A percentile compares a stretch with the other conserved stretches of the same genome.
Conservation (phyloP, 306 rosid species). For the Prunus dulcis region DNA sequence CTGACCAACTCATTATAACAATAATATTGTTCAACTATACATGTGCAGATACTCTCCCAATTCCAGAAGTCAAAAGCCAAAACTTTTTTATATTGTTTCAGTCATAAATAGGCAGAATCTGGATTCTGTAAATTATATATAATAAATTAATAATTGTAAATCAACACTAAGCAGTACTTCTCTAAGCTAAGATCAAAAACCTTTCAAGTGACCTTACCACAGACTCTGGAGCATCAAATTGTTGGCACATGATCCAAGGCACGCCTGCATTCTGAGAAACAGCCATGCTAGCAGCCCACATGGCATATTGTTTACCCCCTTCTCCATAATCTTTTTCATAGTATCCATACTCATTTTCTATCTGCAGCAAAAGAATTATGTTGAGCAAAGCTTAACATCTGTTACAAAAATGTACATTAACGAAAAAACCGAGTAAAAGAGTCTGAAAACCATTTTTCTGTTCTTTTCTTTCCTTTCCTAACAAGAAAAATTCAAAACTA, state of each 20-base stretch:
- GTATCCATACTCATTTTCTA: slow-evolving; percentile 91
- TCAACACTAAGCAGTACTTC: not conserved
- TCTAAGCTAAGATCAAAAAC: slow-evolving; percentile 7
- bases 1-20: not conserved
- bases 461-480: not conserved
- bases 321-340: slow-evolving; percentile 73
- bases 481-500: not conserved
- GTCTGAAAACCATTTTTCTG: slow-evolving; percentile 8
- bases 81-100: not conserved
- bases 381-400: slow-evolving; percentile 11
- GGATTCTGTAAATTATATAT: not conserved
- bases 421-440: not conserved
- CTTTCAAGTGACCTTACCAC: slow-evolving; percentile 50
- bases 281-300: slow-evolving; percentile 96
- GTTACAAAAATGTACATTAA: slow-evolving; percentile 8
- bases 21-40: not conserved
- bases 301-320: slow-evolving; percentile 75
- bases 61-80: not conserved
- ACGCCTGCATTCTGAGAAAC: slow-evolving; percentile 81
- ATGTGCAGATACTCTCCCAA: not conserved
- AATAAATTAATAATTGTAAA: not conserved
- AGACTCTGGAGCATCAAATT: slow-evolving; percentile 91
- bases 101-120: not conserved
- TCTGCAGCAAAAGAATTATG: slow-evolving; percentile 40
- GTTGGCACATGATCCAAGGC: slow-evolving; percentile 98